phyloP scores from a whole-genome alignment of 192 early-diverging fungal species.

The Backusella mclennaniae region DNA sequence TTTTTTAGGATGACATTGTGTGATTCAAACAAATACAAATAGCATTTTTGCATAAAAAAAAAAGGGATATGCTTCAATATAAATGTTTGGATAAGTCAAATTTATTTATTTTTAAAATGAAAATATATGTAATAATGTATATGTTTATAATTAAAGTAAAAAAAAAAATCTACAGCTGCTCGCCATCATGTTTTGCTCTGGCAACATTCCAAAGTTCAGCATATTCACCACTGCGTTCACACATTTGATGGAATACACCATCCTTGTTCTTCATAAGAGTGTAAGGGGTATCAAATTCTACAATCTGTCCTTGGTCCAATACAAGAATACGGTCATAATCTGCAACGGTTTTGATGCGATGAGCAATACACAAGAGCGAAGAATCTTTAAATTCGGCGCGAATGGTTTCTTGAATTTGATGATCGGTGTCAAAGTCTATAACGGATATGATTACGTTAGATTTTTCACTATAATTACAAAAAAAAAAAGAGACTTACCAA shows the following conservation, averaged over 20 bases:
- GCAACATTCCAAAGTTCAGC: constrained; percentile 67
- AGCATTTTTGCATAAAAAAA: too few species aligned
- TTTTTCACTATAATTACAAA: background rate
- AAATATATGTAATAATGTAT: constrained; percentile 2
- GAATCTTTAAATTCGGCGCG: constrained; percentile 67
- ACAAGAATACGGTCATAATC: constrained; percentile 88
- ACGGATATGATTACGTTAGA: background rate
- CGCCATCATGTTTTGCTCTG: constrained; percentile 37
- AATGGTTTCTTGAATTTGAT: constrained; percentile 79
- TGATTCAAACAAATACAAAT: too few species aligned
- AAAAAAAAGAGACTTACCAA: constrained; percentile 46
- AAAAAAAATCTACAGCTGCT: background rate
- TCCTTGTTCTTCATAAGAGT: constrained; percentile 58
- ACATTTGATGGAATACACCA: constrained; percentile 78
- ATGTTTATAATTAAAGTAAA: background rate
- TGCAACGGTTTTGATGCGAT: constrained; percentile 79
- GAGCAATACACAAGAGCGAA: constrained; percentile 87
- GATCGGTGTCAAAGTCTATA: constrained; percentile 78
- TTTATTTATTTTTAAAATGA: background rate
- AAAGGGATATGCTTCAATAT: background rate
- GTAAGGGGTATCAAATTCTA: constrained; percentile 81
- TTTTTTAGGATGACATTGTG: too few species aligned
- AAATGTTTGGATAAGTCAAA: background rate
- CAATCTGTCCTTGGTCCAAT: constrained; percentile 70
- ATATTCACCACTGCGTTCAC: constrained; percentile 78